Percentiles rank a stretch among this genome's conserved stretches.
Conservation (phyloP, 1,284 basidiomycete species). For the Rhodotorula sp. region DNA sequence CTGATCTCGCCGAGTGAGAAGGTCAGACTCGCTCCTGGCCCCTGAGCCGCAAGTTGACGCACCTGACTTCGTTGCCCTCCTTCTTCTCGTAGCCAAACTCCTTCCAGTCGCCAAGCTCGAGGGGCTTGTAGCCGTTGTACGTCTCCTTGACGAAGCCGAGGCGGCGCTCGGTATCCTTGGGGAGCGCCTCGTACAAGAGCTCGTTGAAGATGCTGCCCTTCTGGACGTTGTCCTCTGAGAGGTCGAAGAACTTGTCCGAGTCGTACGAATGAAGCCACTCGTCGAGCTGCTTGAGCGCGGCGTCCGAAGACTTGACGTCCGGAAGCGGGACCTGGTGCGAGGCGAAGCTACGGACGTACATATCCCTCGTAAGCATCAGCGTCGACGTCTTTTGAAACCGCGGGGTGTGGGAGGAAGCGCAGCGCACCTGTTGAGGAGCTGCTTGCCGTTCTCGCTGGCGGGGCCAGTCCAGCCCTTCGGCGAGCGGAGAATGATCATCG, state of each 20-base stretch:
- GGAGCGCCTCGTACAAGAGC: conserved; percentile 62
- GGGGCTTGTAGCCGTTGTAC: conserved; percentile 64
- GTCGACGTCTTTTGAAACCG: no score
- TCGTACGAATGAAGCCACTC: conserved; percentile 63
- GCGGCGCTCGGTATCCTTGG: conserved; percentile 59
- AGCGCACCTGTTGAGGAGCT: conserved; percentile 32
- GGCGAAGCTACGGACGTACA: no score
- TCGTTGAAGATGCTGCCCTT: conserved; percentile 42
- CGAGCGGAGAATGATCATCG: conserved; percentile 76
- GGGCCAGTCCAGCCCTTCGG: conserved; percentile 63
- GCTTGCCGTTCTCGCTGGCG: conserved; percentile 47
- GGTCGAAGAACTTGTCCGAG: conserved; percentile 47
- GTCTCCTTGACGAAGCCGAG: conserved; percentile 68
- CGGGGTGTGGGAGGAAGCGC: no score
- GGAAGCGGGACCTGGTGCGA: conserved; percentile 76
- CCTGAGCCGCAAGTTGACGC: background rate
- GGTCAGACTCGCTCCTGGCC: background rate
- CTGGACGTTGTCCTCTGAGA: conserved; percentile 50
- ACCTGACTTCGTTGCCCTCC: conserved; percentile 57
- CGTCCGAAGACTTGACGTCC: conserved; percentile 62
- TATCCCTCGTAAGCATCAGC: no score
- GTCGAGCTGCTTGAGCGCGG: conserved; percentile 65
- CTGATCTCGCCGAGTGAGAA: conserved; percentile 29
- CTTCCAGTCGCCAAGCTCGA: conserved; percentile 68
- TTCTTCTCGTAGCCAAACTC: conserved; percentile 60